These are phyloP conservation scores for Prunus yedoensis DNA, from an alignment of 331 rosid species.

Conservation along the genomic window DNA sequence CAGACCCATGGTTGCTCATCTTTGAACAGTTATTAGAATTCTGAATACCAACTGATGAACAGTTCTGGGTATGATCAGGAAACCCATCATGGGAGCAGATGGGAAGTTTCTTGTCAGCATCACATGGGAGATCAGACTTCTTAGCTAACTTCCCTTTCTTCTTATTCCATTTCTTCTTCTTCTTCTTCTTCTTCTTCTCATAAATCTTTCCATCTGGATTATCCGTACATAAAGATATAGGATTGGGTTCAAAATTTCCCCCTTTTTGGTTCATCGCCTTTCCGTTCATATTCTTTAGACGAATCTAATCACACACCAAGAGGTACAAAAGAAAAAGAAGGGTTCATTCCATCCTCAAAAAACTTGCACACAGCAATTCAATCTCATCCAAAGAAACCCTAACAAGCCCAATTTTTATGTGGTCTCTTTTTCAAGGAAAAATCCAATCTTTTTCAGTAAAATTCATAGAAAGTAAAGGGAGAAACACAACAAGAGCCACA, in stretches of 20 bases:
- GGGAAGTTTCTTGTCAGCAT: background rate
- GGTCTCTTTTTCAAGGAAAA: too few relatives aligned
- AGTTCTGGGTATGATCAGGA: background rate
- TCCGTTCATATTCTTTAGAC: background rate
- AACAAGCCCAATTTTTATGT: too few relatives aligned
- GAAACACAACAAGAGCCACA: too few relatives aligned
- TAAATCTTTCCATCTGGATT: background rate
- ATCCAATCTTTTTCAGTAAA: too few relatives aligned
- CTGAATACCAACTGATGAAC: background rate
- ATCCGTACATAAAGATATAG: background rate
- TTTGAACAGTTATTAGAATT: background rate
- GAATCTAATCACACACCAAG: background rate
- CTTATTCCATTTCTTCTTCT: background rate
- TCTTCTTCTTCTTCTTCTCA: constrained; percentile 10
- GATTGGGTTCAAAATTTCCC: background rate
- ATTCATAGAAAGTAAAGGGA: background rate
- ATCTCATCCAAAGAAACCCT: too few relatives aligned
- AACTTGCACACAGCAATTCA: too few relatives aligned
- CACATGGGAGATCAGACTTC: background rate
- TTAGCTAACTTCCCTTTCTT: background rate
- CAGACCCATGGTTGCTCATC: constrained; percentile 4
- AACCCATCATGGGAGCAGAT: background rate
- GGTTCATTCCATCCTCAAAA: background rate
- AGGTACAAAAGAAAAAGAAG: constrained; percentile 2
- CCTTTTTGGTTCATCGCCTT: background rate